Evolutionary conservation across 2,329 filamentous ascomycete genomes (phyloP).

Genomic region (Fusarium duplospermum): DNA sequence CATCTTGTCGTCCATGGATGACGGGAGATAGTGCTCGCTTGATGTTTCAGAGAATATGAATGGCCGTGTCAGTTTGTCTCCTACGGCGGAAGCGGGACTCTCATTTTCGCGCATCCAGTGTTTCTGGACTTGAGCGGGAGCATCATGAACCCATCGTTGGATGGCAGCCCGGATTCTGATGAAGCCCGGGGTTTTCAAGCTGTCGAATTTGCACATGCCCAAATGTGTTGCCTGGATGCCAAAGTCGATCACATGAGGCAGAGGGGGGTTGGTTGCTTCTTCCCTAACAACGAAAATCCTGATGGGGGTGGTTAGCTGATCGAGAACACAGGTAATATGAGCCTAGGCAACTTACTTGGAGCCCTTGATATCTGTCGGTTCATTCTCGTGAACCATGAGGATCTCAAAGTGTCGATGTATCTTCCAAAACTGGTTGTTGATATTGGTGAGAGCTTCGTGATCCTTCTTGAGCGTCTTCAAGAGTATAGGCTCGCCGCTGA

Average conservation of each 20-base stretch:
- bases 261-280: constrained; percentile 69
- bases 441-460: constrained; percentile 79
- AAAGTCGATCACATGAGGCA: constrained; percentile 77
- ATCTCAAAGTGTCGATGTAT: constrained; percentile 78
- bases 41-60: constrained; percentile 13
- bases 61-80: constrained; percentile 56
- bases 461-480: constrained; percentile 78
- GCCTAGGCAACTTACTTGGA: constrained; percentile 57
- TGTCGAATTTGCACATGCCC: constrained; percentile 78
- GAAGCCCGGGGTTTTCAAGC: constrained; percentile 74
- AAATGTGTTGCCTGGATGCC: constrained; percentile 81
- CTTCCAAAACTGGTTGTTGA: constrained; percentile 78
- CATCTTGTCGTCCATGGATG: constrained; percentile 5
- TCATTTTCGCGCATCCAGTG: constrained; percentile 72
- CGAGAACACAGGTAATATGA: not conserved
- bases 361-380: constrained; percentile 75
- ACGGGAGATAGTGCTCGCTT: not conserved
- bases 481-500: constrained; percentile 75
- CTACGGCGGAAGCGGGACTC: constrained; percentile 55
- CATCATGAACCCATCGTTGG: constrained; percentile 64
- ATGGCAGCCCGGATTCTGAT: constrained; percentile 61
- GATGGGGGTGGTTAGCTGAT: constrained; percentile 1
- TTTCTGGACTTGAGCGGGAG: constrained; percentile 63
- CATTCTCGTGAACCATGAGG: constrained; percentile 81
- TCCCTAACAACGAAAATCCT: constrained; percentile 75